Evolutionary conservation across 768 basidiomycete genomes (phyloP).

Genomic region (Rhodocollybia butyracea): DNA sequence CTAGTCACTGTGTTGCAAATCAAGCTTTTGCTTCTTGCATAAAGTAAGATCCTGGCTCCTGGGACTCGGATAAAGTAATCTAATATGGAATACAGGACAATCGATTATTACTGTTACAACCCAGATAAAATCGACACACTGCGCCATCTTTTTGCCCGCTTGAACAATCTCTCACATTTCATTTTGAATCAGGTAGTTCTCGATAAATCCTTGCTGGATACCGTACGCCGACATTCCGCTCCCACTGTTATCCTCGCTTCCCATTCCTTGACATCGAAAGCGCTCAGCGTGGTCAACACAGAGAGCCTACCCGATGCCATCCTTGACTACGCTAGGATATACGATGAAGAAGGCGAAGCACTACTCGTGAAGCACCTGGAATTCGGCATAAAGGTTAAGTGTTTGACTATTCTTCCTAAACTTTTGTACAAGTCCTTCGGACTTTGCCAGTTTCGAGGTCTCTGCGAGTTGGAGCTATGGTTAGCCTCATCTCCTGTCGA

Average conservation of each 20-base stretch:
- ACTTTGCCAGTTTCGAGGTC: not conserved
- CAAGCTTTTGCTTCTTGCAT: not conserved
- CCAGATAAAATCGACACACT: not conserved
- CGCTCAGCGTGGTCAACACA: not conserved
- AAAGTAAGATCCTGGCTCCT: not conserved
- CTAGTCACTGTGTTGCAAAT: not conserved
- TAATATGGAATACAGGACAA: not conserved
- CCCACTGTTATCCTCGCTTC: not conserved
- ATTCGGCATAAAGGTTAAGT: not conserved
- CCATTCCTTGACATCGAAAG: not conserved
- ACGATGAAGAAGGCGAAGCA: not conserved
- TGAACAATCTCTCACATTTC: not conserved
- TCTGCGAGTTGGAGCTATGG: slow-evolving; percentile 1
- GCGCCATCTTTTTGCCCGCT: not conserved
- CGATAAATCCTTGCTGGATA: not conserved
- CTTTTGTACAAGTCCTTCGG: not conserved
- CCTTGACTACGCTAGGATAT: not conserved
- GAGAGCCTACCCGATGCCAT: not conserved
- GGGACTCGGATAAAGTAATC: not conserved
- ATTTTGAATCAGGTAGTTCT: not conserved
- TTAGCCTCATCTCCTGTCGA: not conserved
- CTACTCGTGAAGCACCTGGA: not conserved
- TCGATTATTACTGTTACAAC: not conserved
- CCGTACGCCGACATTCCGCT: not conserved
- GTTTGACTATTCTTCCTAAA: not conserved